Percentiles rank a stretch among this genome's conserved stretches.
Conservation (phyloP, 2,329 filamentous ascomycete genomes). For the Metarhizium sp. region DNA sequence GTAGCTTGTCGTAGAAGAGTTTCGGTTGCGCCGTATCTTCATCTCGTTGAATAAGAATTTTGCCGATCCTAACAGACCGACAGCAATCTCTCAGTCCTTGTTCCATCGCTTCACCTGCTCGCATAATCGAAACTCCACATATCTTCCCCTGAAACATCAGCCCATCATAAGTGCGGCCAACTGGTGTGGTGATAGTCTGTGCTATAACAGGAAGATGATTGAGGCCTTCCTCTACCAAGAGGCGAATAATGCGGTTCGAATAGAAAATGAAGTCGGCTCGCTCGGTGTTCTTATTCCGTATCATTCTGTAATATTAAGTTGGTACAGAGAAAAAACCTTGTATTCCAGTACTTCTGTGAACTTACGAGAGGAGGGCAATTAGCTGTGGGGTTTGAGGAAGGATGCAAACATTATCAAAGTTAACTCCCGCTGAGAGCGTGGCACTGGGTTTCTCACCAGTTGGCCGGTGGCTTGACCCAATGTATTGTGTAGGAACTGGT, state of each 20-base stretch:
- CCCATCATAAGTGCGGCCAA: slow-evolving; percentile 79
- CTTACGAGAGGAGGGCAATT: slow-evolving; percentile 94
- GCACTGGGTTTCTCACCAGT: slow-evolving; percentile 73
- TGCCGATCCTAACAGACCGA: slow-evolving; percentile 93
- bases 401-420: slow-evolving; percentile 80
- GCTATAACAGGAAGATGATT: slow-evolving; percentile 92
- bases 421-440: slow-evolving; percentile 76
- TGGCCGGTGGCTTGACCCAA: slow-evolving; percentile 60
- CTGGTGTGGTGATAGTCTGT: slow-evolving; percentile 82
- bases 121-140: slow-evolving; percentile 97
- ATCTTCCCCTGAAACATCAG: slow-evolving; percentile 97
- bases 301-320: slow-evolving; percentile 57
- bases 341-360: slow-evolving; percentile 14
- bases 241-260: slow-evolving; percentile 93
- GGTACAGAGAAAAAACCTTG: background rate
- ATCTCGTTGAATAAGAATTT: slow-evolving; percentile 95
- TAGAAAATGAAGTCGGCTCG: slow-evolving; percentile 99
- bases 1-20: slow-evolving; percentile 96
- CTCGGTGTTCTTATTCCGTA: slow-evolving; percentile 80
- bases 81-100: slow-evolving; percentile 94
- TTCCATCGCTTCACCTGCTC: slow-evolving; percentile 97
- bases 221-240: slow-evolving; percentile 92
- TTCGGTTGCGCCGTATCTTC: slow-evolving; percentile 89
- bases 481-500: slow-evolving; percentile 43
- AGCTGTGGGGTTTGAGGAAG: slow-evolving; percentile 91